Base-by-base conservation (phyloP, 306 rosid species). In the Geum urbanum region DNA sequence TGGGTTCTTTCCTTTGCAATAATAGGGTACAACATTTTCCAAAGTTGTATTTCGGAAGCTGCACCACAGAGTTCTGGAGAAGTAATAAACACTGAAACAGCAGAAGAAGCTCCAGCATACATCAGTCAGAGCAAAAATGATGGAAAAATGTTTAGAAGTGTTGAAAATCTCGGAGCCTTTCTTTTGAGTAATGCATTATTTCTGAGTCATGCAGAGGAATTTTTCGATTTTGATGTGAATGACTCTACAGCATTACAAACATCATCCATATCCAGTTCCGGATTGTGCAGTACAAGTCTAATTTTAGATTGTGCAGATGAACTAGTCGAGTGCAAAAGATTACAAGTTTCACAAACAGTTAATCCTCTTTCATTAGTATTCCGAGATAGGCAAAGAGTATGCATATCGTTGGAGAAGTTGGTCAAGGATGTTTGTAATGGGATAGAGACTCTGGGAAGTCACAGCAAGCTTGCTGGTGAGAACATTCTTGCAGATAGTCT, bases 291-390 rank as follows among this genome's bases (percentile, higher is more conserved):
- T 62, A 46, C 32, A 44, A 81, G 63, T 63, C 90, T 82, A 65
- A 74, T 60, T 58, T 61, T 84, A 63, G 96, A 91, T 57, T 88
- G 91, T 57, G 99, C 97, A 46, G 79, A 76, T 9, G 97, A 91
- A 79, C 80, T 95, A 59, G 37, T 83, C 0, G 82, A 82, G 79
- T 74, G 82, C 16, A 86, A 71, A 82, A 72, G 87, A 70, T 63
- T 69, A 58, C 84, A 47, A 24, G 81, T 69, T 20, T 68, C 89
- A 62, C 88, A 59, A 66, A 73, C 72, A 58, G 54, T 72, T 46
- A 80, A 67, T 77, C 87, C 85, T 63, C 56, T 85, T 49, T 55
- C 79, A 73, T 79, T 66, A 57, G 78, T 78, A 43, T 57, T 76
- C 24, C 67, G 37, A 41, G 82, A 81, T 55, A 80, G 78, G 53